Base-by-base conservation (phyloP, 2,329 filamentous ascomycete genomes). In the Epichloe hybrida region DNA sequence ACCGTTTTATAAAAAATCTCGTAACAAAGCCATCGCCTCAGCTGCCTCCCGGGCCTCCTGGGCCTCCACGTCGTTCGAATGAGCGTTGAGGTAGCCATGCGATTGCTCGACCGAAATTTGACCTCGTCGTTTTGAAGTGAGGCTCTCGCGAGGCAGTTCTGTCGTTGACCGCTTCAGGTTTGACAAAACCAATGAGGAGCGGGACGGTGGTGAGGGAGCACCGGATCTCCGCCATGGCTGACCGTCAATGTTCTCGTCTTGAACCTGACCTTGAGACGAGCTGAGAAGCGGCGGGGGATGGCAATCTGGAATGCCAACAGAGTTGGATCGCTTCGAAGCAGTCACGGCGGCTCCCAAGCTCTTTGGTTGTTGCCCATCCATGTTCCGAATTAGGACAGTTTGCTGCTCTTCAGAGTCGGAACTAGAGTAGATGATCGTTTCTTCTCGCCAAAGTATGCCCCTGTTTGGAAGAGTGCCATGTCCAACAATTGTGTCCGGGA, bases 211-310 rank as follows among this genome's bases (percentile, higher is more conserved):
- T 41, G 31, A 45, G 8, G 50, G 45, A 39, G 50, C 50, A 12
- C 12, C 50, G 44, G 50, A 45, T 20, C 39, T 52, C 45, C 46
- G 45, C 40, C 34, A 39, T 48, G 39, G n/a, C 31, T 34, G 34
- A 27, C 43, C 8, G 34, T 36, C 23, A 47, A 37, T 15, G 15
- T 31, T 9, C 27, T 31, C 7, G 27, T 31, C 27, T 3, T 31
- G 8, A 31, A 9, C 0, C 27, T 31, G 8, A 31, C 27, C 27
- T 9, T 31, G 27, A 31, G 27, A 31, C 8, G 21, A 51, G 44
- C 44, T 38, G 20, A 31, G 27, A 31, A 9, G 27, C 27, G 27
- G 8, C 27, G 27, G 7, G 27, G 27, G 27, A 31, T 1, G 7
- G 27, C 27, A 9, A 9, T 9, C 27, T 31, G 8, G 27, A 31